Evolutionary conservation across 1,284 basidiomycete species (phyloP).

Genomic region (Marasmius oreades): DNA sequence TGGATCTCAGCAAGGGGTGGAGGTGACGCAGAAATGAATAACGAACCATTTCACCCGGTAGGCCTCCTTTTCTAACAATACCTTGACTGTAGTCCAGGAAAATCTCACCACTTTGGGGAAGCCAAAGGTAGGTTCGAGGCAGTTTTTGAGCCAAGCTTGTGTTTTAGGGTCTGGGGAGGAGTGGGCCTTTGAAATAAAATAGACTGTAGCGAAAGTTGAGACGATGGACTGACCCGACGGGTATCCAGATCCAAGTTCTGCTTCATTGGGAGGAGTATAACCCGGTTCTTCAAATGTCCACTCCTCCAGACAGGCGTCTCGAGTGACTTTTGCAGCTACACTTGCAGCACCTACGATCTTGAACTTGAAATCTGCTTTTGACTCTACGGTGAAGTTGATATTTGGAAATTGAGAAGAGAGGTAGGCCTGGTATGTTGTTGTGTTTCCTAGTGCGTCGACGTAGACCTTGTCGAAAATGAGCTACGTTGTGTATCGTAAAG

Average conservation of each 20-base stretch:
- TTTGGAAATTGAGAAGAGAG: constrained; percentile 79
- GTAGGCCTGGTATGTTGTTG: constrained; percentile 80
- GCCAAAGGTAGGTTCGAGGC: constrained; percentile 88
- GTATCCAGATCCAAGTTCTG: constrained; percentile 76
- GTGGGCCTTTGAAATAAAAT: constrained; percentile 2
- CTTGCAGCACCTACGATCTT: constrained; percentile 97
- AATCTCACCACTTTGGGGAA: constrained; percentile 91
- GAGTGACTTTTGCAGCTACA: constrained; percentile 94
- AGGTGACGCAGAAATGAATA: not conserved
- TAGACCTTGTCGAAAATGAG: constrained; percentile 64
- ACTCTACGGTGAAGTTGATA: constrained; percentile 85
- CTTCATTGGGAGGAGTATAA: constrained; percentile 20
- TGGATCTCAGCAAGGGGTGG: not conserved
- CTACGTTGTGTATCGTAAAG: not conserved
- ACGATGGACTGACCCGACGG: constrained; percentile 61
- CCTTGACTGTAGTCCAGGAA: constrained; percentile 94
- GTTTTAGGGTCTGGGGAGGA: constrained; percentile 82
- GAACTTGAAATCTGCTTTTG: constrained; percentile 93
- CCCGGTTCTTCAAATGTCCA: constrained; percentile 76
- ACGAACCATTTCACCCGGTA: constrained; percentile 78
- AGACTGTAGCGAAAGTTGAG: constrained; percentile 8
- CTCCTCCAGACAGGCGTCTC: constrained; percentile 85
- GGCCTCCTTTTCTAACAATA: constrained; percentile 78
- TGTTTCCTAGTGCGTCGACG: constrained; percentile 93
- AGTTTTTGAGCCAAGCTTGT: constrained; percentile 76